These are phyloP conservation scores for Mycotypha africana DNA, from an alignment of 371 early-diverging fungal genomes.

Conservation along the genomic window DNA sequence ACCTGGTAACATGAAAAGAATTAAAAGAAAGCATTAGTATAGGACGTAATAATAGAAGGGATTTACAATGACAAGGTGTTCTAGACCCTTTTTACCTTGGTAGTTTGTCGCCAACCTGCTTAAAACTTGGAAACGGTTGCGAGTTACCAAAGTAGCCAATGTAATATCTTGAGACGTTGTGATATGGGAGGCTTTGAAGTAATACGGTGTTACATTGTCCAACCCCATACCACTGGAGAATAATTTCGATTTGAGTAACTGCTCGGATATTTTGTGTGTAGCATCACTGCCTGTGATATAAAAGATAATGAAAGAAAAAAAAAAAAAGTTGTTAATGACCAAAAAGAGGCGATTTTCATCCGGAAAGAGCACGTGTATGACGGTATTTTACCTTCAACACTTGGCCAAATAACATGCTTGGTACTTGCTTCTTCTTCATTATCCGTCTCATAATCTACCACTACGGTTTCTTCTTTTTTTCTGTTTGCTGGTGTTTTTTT, in stretches of 20 bases:
- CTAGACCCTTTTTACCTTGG: slow-evolving; percentile 23
- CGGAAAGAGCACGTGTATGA: too few species aligned
- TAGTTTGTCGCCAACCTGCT: slow-evolving; percentile 46
- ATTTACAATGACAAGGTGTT: too few species aligned
- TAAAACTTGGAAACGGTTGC: slow-evolving; percentile 37
- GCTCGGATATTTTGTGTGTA: slow-evolving; percentile 23
- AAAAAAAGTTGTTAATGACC: neutral
- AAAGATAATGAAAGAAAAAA: neutral
- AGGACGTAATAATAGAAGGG: too few species aligned
- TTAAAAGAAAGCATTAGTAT: neutral
- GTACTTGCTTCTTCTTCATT: neutral
- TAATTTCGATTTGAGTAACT: slow-evolving; percentile 44
- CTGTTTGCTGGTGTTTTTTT: too few species aligned
- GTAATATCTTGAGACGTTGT: slow-evolving; percentile 47
- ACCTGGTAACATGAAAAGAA: slow-evolving; percentile 13
- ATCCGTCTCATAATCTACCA: neutral
- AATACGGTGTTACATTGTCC: slow-evolving; percentile 53
- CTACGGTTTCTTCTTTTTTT: neutral
- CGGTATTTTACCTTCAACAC: slow-evolving; percentile 12
- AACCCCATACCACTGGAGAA: slow-evolving; percentile 49
- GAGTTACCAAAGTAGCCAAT: slow-evolving; percentile 46
- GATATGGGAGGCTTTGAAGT: slow-evolving; percentile 35
- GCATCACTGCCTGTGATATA: slow-evolving; percentile 2
- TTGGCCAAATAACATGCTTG: slow-evolving; percentile 13
- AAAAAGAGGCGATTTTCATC: too few species aligned